Evolutionary conservation across 345 rosid genomes (phyloP).

Genomic region (Citrus reticulata): DNA sequence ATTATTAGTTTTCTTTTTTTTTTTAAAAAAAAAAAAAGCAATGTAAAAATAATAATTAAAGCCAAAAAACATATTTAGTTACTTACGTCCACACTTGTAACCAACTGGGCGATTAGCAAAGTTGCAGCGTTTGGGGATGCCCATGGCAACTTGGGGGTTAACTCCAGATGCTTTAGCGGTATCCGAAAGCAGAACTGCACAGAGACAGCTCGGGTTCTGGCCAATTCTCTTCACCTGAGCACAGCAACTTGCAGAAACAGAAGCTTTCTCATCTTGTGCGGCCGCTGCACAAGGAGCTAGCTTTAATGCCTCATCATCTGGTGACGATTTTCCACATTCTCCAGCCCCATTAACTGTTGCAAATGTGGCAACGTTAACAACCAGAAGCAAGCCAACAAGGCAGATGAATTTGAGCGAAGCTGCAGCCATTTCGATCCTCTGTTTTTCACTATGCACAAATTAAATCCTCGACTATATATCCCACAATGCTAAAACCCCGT

Average conservation of each 20-base stretch:
- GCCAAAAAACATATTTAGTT: not conserved
- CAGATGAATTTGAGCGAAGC: conserved; percentile 18
- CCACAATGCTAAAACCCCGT: not conserved
- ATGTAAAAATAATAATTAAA: not conserved
- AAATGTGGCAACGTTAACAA: not conserved
- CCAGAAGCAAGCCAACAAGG: conserved; percentile 25
- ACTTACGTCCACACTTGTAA: conserved; percentile 40
- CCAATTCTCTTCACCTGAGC: conserved; percentile 31
- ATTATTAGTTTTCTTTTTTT: not conserved
- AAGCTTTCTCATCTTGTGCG: conserved; percentile 30
- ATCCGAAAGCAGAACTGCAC: conserved; percentile 39
- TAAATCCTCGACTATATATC: not conserved
- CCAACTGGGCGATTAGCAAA: conserved; percentile 42
- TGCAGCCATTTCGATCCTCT: conserved; percentile 19
- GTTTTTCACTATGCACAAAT: not conserved
- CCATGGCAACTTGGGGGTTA: conserved; percentile 26
- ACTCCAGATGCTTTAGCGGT: conserved; percentile 38
- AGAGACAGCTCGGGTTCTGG: conserved; percentile 34
- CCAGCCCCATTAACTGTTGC: conserved; percentile 27
- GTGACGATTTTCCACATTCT: conserved; percentile 37
- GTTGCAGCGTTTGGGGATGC: conserved; percentile 45
- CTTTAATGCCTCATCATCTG: conserved; percentile 36
- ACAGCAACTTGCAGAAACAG: conserved; percentile 32
- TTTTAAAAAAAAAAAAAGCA: not conserved
- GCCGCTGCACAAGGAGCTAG: conserved; percentile 34